Evolutionary conservation across 352 stramenopile genomes (phyloP).

Genomic region (Pythium rishiriense): DNA sequence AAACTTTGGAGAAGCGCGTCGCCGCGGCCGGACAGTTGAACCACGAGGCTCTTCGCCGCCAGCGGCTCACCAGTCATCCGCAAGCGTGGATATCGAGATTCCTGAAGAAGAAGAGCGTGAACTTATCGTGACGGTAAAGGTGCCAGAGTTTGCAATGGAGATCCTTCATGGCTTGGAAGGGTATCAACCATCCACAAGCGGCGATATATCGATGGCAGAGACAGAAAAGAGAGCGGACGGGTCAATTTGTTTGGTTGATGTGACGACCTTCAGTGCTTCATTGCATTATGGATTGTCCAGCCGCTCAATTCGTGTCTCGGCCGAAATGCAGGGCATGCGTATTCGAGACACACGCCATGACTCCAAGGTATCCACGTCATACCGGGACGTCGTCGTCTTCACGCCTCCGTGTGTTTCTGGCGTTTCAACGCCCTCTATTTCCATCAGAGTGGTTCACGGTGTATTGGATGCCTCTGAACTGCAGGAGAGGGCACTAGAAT

Average conservation of each 20-base stretch:
- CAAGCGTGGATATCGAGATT: conserved; percentile 9
- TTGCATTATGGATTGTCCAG: conserved; percentile 59
- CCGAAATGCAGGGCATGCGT: conserved; percentile 60
- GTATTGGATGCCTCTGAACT: conserved; percentile 40
- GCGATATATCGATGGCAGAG: conserved; percentile 75
- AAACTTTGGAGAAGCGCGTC: conserved; percentile 69
- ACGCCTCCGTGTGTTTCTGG: conserved; percentile 27
- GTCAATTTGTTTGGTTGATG: conserved; percentile 72
- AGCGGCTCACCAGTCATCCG: background rate
- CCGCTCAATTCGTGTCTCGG: conserved; percentile 43
- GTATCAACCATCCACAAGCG: conserved; percentile 76
- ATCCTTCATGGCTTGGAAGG: conserved; percentile 73
- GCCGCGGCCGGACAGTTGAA: conserved; percentile 5
- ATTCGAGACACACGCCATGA: conserved; percentile 68
- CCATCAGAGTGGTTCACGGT: conserved; percentile 51
- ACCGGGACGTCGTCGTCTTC: conserved; percentile 79
- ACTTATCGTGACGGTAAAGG: conserved; percentile 51
- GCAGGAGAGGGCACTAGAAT: conserved; percentile 29
- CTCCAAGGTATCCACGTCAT: conserved; percentile 53
- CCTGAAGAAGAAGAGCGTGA: conserved; percentile 49
- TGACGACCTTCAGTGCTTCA: conserved; percentile 43
- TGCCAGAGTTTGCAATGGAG: conserved; percentile 81
- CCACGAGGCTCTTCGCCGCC: background rate
- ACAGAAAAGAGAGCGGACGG: conserved; percentile 58
- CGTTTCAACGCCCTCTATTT: conserved; percentile 47